These are phyloP conservation scores for Amylostereum areolatum DNA, from an alignment of 1,284 basidiomycete species.

Conservation along the genomic window DNA sequence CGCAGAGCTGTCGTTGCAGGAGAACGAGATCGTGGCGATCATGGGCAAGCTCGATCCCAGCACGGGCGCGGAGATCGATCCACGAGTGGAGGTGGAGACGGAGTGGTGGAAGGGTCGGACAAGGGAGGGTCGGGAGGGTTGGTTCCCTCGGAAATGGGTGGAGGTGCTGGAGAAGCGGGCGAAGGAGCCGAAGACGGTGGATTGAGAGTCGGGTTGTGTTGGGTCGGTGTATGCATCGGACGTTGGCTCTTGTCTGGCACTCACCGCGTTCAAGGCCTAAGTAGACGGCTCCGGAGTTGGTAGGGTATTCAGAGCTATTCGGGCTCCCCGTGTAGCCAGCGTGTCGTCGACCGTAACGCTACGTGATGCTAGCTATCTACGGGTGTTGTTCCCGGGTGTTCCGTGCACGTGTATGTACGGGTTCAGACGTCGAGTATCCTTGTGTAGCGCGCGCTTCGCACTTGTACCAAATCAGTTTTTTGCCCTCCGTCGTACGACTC, in stretches of 20 bases:
- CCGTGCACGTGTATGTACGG: no score
- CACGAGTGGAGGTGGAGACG: slow-evolving; percentile 64
- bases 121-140: slow-evolving; percentile 89
- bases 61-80: slow-evolving; percentile 64
- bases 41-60: slow-evolving; percentile 77
- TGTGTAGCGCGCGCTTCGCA: no score
- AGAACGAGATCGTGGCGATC: slow-evolving; percentile 94
- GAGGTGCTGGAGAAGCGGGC: slow-evolving; percentile 57
- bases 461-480: no score
- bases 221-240: not conserved
- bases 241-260: not conserved
- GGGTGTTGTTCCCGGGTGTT: no score
- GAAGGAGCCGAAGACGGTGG: slow-evolving; percentile 34
- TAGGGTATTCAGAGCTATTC: no score
- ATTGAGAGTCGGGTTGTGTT: slow-evolving; percentile 21
- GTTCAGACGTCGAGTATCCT: no score
- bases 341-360: no score
- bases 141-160: slow-evolving; percentile 94
- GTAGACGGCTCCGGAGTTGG: no score
- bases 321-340: no score
- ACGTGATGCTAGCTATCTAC: no score
- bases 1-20: slow-evolving; percentile 77
- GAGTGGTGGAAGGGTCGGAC: slow-evolving; percentile 98
- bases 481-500: no score
- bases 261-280: no score